A percentile compares a stretch with the other conserved stretches of the same genome.
Evolutionary conservation across 169 alveolate species (phyloP).

Genomic region (Plasmodium fragile): DNA sequence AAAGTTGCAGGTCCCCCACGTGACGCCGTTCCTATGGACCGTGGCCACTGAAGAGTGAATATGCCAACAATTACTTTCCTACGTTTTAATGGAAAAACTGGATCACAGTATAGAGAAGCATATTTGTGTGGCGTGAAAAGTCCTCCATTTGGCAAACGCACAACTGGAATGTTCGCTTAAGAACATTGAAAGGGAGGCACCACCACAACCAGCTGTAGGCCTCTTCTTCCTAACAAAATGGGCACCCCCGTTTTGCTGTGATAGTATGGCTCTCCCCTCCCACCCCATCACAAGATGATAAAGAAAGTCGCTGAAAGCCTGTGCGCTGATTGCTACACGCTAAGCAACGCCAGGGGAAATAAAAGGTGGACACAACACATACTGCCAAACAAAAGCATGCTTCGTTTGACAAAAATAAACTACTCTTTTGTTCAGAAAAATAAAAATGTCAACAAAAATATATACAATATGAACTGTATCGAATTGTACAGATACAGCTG

Average conservation of each 20-base stretch:
- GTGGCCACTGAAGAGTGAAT: not conserved
- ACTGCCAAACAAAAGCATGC: not conserved
- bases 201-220: not conserved
- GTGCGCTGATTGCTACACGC: not conserved
- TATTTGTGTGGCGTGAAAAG: not conserved
- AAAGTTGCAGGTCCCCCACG: not conserved
- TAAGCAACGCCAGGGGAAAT: not conserved
- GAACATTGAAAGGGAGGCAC: not conserved
- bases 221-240: not conserved
- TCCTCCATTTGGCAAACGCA: not conserved
- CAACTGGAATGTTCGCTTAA: not conserved
- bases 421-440: conserved; percentile 48
- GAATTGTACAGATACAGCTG: conserved; percentile 62
- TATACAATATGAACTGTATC: conserved; percentile 67
- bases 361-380: not conserved
- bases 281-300: conserved; percentile 4
- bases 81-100: not conserved
- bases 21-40: not conserved
- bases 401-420: conserved; percentile 30
- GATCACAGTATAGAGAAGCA: not conserved
- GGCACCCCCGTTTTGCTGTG: not conserved
- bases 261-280: not conserved
- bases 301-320: not conserved
- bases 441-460: conserved; percentile 54
- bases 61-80: not conserved